Conservation (phyloP, 768 basidiomycete species). For the Lactarius evosmus region DNA sequence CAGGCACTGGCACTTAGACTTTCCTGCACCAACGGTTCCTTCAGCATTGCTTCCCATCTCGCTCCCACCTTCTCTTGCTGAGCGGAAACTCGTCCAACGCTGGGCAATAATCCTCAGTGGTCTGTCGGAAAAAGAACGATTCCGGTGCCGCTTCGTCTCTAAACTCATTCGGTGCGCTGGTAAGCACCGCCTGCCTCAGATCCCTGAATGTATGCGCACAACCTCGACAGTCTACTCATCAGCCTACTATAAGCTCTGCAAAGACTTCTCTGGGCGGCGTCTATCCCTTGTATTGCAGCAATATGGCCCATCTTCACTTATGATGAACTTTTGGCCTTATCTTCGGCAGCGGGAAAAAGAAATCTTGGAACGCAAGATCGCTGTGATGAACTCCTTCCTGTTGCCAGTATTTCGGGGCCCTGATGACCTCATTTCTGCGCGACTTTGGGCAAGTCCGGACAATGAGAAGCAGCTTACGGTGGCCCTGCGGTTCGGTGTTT, state of each 20-base stretch:
- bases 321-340: conserved; percentile 74
- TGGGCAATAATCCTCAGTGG: conserved; percentile 55
- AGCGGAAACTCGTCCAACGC: conserved; percentile 51
- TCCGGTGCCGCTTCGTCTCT: conserved; percentile 50
- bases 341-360: conserved; percentile 51
- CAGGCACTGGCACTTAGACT: conserved; percentile 38
- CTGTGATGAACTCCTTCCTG: conserved; percentile 53
- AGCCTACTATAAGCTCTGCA: conserved; percentile 47
- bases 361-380: conserved; percentile 34
- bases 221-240: conserved; percentile 56
- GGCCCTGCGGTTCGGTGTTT: conserved; percentile 49
- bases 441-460: conserved; percentile 60
- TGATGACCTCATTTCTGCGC: conserved; percentile 38
- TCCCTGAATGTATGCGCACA: background rate
- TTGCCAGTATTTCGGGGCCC: conserved; percentile 37
- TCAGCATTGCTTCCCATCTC: conserved; percentile 42
- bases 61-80: conserved; percentile 55
- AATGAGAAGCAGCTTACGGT: conserved; percentile 53
- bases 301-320: conserved; percentile 38
- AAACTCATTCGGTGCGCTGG: conserved; percentile 63
- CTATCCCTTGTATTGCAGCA: conserved; percentile 39
- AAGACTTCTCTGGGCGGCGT: conserved; percentile 49
- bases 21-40: conserved; percentile 31
- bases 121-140: conserved; percentile 45
- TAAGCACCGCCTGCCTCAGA: conserved; percentile 30